Evolutionary conservation across 768 basidiomycete species (phyloP).

Genomic region (Leccinum incarnatum): DNA sequence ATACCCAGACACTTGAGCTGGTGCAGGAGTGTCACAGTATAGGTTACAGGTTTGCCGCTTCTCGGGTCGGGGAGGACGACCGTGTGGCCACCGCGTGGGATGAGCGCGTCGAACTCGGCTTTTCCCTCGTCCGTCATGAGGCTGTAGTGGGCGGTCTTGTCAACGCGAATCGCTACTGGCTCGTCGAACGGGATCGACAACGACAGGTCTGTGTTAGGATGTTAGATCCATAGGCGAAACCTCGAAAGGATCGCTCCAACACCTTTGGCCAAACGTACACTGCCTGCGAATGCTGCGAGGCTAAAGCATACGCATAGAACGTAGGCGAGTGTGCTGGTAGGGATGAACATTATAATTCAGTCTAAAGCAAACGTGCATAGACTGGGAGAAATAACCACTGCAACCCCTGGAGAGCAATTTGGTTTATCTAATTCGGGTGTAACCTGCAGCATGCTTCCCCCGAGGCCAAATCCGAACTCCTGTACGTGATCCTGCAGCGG

Average conservation of each 20-base stretch:
- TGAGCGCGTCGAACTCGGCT: constrained; percentile 14
- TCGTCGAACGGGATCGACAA: constrained; percentile 10
- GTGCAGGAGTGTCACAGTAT: constrained; percentile 13
- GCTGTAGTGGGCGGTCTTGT: constrained; percentile 13
- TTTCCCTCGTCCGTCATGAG: constrained; percentile 12
- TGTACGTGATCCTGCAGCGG: neutral
- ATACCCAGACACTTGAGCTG: constrained; percentile 14
- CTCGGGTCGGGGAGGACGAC: constrained; percentile 8
- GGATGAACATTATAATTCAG: neutral
- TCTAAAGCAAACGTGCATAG: neutral
- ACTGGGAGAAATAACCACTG: neutral
- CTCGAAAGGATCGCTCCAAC: neutral
- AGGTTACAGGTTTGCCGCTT: constrained; percentile 10
- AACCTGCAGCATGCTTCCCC: neutral
- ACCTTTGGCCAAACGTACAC: constrained; percentile 8
- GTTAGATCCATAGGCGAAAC: neutral
- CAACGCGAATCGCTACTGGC: constrained; percentile 11
- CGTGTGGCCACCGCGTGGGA: constrained; percentile 7
- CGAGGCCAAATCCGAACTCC: neutral
- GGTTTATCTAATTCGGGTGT: neutral
- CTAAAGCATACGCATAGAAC: neutral
- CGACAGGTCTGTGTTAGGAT: constrained; percentile 5
- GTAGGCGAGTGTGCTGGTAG: neutral
- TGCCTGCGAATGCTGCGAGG: constrained; percentile 2
- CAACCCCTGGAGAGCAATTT: too few relatives aligned